Evolutionary conservation across 2,329 filamentous ascomycete species (phyloP).

Genomic region (Aspergillus arachidicola): DNA sequence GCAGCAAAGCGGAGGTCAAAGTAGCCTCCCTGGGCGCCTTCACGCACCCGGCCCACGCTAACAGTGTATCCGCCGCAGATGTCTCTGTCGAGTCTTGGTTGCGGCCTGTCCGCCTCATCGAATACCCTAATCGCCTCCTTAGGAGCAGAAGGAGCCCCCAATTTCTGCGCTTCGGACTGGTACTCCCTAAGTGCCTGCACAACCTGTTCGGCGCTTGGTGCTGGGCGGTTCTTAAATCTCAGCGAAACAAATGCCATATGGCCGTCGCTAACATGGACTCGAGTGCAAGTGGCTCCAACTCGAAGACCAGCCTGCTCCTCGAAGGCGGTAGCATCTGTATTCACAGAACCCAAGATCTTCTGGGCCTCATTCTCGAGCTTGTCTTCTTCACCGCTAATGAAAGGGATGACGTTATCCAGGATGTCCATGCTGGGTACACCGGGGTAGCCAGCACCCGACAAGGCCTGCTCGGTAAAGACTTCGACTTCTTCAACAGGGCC

Average conservation of each 20-base stretch:
- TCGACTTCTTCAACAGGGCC: slow-evolving; percentile 76
- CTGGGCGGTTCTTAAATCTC: slow-evolving; percentile 73
- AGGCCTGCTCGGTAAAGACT: slow-evolving; percentile 92
- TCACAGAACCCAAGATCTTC: slow-evolving; percentile 85
- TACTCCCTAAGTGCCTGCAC: slow-evolving; percentile 79
- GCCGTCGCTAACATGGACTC: slow-evolving; percentile 92
- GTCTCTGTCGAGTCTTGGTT: slow-evolving; percentile 87
- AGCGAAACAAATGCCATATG: slow-evolving; percentile 94
- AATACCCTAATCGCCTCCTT: slow-evolving; percentile 80
- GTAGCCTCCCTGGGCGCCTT: slow-evolving; percentile 77
- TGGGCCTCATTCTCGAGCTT: slow-evolving; percentile 93
- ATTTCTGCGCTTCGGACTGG: slow-evolving; percentile 74
- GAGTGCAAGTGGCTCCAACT: slow-evolving; percentile 86
- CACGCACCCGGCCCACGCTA: slow-evolving; percentile 81
- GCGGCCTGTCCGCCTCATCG: slow-evolving; percentile 86
- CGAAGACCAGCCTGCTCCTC: slow-evolving; percentile 72
- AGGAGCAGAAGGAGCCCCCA: slow-evolving; percentile 88
- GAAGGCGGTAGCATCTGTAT: slow-evolving; percentile 72
- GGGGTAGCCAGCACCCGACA: slow-evolving; percentile 78
- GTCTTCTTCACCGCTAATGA: slow-evolving; percentile 90
- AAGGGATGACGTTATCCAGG: slow-evolving; percentile 93
- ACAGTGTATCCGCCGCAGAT: slow-evolving; percentile 85
- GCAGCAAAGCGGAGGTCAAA: slow-evolving; percentile 96
- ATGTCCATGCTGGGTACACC: slow-evolving; percentile 87
- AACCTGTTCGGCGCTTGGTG: slow-evolving; percentile 74